phyloP scores from a whole-genome alignment of 2,329 filamentous ascomycete species.

The Neophaeococcomyces mojaviensis region DNA sequence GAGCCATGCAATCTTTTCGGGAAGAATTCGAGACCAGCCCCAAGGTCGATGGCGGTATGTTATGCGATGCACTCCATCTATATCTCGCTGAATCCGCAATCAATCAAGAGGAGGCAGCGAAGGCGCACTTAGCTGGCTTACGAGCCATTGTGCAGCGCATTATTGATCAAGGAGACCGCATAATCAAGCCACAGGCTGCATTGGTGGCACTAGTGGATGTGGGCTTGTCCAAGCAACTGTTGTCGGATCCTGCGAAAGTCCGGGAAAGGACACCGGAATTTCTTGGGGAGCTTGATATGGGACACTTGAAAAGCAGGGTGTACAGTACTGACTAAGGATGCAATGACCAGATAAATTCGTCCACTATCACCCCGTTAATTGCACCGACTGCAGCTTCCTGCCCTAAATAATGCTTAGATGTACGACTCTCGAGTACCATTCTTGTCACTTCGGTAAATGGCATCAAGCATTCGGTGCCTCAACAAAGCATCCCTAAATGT shows the following conservation, averaged over 20 bases:
- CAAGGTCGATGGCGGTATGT: neutral
- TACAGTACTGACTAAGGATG: too few relatives aligned
- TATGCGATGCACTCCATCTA: neutral
- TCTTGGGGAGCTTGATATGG: neutral
- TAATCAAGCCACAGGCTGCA: neutral
- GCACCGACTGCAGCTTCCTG: neutral
- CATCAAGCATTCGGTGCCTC: slow-evolving; percentile 17
- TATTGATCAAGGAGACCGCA: neutral
- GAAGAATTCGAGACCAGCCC: neutral
- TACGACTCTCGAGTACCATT: slow-evolving; percentile 15
- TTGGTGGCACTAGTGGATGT: neutral
- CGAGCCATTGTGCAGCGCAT: neutral
- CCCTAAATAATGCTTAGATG: slow-evolving; percentile 6
- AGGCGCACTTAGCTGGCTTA: slow-evolving; percentile 1
- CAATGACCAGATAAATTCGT: neutral
- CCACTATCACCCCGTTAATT: neutral
- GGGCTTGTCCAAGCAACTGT: neutral
- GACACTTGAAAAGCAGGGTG: slow-evolving; percentile 1
- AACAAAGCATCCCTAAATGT: slow-evolving; percentile 17
- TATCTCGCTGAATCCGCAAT: neutral
- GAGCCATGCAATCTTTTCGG: neutral
- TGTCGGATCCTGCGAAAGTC: neutral
- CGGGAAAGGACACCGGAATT: neutral
- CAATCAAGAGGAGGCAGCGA: neutral
- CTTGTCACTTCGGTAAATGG: slow-evolving; percentile 15